Base-by-base conservation (phyloP, 331 rosid species). In the Malus hybrid region DNA sequence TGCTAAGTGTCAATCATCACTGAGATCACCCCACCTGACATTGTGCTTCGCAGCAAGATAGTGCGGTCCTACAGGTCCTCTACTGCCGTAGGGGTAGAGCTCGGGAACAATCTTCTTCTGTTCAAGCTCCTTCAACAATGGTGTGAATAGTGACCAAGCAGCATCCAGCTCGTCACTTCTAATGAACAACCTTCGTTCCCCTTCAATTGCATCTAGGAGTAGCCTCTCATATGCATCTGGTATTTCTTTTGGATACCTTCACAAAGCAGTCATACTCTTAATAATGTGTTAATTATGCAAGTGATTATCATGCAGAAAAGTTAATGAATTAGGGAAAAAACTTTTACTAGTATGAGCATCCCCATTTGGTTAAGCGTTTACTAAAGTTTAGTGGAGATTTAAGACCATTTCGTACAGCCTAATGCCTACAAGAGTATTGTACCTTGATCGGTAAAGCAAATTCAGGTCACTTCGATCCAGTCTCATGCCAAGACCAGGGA, bases 201-300 rank as follows among this genome's bases (percentile, higher is more conserved):
- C 99, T 87, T 90, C 99, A 30, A 95, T 86, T 2, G 99, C 97
- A 81, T 95, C 99, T 60, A 92, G 83, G 39, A 92, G 92, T 53
- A 95, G 86, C 81, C 99, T 87, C 85, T 95, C 99, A 44, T 95
- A 92, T 61, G 99, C 97, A 82, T 95, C 97, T n/a, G 97, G 99
- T 68, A 92, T 90, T 86, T 92, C 99, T 36, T 77, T 85, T 46
- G 88, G 83, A 82, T 90, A 95, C 88, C 99, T 95, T 77, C 89
- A 85, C 57, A 81, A 24, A 29, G 75, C 33, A 79, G 75, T 12
- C 73, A 63, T 68, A 81, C 73, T 55, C 30, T 13, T 18, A 58
- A 44, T 28, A 60, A 33, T 16, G 66, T 26, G 19, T 73, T 29
- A 10, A 16, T 28, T n/a, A 22, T 24, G 36, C 10, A 12, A 72